Conservation (phyloP, 225 moss, liverwort and hornwort species). For the Marchantia paleacea region DNA sequence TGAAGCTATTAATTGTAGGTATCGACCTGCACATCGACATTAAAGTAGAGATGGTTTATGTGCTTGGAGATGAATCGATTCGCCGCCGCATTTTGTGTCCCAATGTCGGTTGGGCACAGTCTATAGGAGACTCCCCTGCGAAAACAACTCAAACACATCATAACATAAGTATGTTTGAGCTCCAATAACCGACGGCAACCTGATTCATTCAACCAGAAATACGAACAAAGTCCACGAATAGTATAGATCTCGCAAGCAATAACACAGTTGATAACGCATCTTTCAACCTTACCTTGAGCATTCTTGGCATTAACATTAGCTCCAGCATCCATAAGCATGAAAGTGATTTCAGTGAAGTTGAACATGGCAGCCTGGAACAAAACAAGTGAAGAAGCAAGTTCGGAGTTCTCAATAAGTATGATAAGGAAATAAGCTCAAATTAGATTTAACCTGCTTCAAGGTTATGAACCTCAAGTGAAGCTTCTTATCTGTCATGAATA, state of each 20-base stretch:
- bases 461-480: neutral
- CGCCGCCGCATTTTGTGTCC: constrained; percentile 86
- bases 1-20: neutral
- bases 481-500: neutral
- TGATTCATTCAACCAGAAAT: neutral
- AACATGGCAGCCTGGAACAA: constrained; percentile 86
- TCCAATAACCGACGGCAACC: too few relatives aligned
- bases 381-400: neutral
- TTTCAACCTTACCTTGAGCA: constrained; percentile 65
- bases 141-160: neutral
- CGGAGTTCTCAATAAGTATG: neutral
- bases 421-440: neutral
- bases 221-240: too few relatives aligned
- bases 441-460: neutral
- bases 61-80: constrained; percentile 40
- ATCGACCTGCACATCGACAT: neutral
- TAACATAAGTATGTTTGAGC: neutral
- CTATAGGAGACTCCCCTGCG: constrained; percentile 86
- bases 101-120: constrained; percentile 95
- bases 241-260: too few relatives aligned
- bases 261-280: neutral
- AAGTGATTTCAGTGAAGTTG: constrained; percentile 96
- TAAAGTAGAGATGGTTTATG: neutral
- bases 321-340: constrained; percentile 86
- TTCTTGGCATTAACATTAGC: constrained; percentile 84